Evolutionary conservation across 164 flowering plant genomes (phyloP).

Genomic region (Stephania cephalantha): DNA sequence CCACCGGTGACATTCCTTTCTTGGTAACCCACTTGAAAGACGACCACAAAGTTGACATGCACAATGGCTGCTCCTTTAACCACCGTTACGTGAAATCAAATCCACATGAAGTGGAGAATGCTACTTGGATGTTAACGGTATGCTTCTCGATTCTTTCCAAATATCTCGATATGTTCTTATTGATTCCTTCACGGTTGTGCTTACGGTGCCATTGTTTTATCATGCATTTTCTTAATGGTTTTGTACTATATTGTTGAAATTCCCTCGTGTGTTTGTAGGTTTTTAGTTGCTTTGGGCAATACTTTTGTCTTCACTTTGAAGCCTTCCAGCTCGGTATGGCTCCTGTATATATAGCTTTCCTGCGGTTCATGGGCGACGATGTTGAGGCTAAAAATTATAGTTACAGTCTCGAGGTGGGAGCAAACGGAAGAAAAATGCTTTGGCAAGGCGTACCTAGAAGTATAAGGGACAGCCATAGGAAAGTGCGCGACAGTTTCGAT

Average conservation of each 20-base stretch:
- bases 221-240: background rate
- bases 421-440: slow-evolving; percentile 44
- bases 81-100: slow-evolving; percentile 93
- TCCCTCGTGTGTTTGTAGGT: slow-evolving; percentile 32
- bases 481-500: slow-evolving; percentile 59
- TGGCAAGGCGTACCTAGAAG: slow-evolving; percentile 65
- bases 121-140: slow-evolving; percentile 98
- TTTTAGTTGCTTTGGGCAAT: slow-evolving; percentile 61
- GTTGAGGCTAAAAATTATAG: slow-evolving; percentile 48
- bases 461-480: slow-evolving; percentile 51
- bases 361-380: slow-evolving; percentile 63
- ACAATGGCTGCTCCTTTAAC: slow-evolving; percentile 84
- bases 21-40: slow-evolving; percentile 78
- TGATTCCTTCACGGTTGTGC: background rate
- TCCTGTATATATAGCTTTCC: slow-evolving; percentile 52
- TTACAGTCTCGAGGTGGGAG: slow-evolving; percentile 59
- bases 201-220: slow-evolving; percentile 1
- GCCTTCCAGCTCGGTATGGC: slow-evolving; percentile 55
- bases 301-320: slow-evolving; percentile 61
- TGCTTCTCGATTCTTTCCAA: background rate
- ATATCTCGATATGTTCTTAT: background rate
- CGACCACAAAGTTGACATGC: slow-evolving; percentile 95
- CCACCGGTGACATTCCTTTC: slow-evolving; percentile 71
- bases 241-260: slow-evolving; percentile 18
- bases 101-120: slow-evolving; percentile 91